A percentile compares a stretch with the other conserved stretches of the same genome.
Conservation (phyloP, 768 basidiomycete genomes). For the Favolaschia claudopus region DNA sequence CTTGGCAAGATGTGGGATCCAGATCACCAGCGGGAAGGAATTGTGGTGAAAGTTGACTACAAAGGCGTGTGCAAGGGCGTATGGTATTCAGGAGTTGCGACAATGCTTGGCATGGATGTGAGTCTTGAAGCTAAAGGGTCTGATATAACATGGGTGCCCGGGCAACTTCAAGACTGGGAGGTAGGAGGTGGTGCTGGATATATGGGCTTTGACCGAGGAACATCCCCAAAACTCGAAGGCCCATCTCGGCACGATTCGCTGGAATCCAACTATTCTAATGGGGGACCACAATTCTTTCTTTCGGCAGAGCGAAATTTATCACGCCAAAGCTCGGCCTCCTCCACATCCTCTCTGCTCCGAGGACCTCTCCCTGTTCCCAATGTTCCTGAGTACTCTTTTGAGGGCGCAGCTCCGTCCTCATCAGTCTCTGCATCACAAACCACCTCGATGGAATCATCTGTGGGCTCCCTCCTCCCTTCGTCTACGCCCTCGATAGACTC, state of each 20-base stretch:
- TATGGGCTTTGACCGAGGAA: conserved; percentile 72
- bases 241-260: conserved; percentile 57
- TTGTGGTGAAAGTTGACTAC: conserved; percentile 73
- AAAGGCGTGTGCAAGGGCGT: conserved; percentile 77
- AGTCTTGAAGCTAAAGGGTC: conserved; percentile 72
- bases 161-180: conserved; percentile 60
- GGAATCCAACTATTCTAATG: conserved; percentile 48
- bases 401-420: conserved; percentile 52
- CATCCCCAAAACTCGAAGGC: conserved; percentile 38
- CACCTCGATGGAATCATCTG: conserved; percentile 46
- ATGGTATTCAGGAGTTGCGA: conserved; percentile 87
- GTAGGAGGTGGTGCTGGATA: conserved; percentile 71
- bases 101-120: conserved; percentile 80
- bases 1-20: conserved; percentile 55
- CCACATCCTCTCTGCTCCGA: conserved; percentile 73
- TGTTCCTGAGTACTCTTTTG: conserved; percentile 80
- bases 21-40: conserved; percentile 54
- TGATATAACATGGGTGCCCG: conserved; percentile 72
- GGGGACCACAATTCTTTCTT: conserved; percentile 28
- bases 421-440: conserved; percentile 29
- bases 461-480: conserved; percentile 58
- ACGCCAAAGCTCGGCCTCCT: conserved; percentile 51
- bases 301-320: conserved; percentile 30
- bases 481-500: conserved; percentile 36
- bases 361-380: conserved; percentile 74